Evolutionary conservation across 441 rosid genomes (phyloP), one percentile per base, ranked within the genome.

Genomic region (Eutrema salsugineum): DNA sequence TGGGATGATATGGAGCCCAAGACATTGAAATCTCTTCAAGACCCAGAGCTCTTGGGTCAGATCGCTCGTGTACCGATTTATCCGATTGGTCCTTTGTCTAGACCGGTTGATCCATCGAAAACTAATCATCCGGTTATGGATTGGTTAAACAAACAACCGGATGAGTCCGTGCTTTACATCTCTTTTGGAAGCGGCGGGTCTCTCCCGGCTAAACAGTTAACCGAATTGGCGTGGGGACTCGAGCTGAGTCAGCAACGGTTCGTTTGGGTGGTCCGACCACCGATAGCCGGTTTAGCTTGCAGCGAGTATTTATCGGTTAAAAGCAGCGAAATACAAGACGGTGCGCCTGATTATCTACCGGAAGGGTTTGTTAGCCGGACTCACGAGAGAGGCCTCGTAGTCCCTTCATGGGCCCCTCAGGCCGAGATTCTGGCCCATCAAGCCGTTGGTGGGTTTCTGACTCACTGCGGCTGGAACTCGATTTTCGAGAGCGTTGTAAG

Each of bases 141-240:
- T 4, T 83, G 86, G 88, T 79, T 85, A 14, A 81, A 75, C 75
- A 53, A 58, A 63, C 83, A 81, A 43, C 83, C 80, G 17, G 28
- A 49, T 5, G 75, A 78, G 50, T 82, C 86, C 0, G 88, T 84
- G 3, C 68, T 82, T 42, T 74, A 80, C 36, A 48, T 84, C 1
- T 63, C 81, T 14, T 71, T 80, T 0, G 88, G 88, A 30, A 82
- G 86, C 14, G 88, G 86, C 1, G 86, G 86, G 27, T 77, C 86
- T 36, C 71, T 84, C 60, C 64, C 84, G n/a, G 17, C 49, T 39
- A 78, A 68, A 47, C 86, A 84, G 44, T 44, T 82, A 50, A 72
- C 54, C 0, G 88, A 84, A 46, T 36, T 82, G 44, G 86, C 84
- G 3, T 75, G 83, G 79, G 86, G 86, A n/a, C 78, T 84, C 0